Conservation (phyloP, 176 grass and related monocot genomes). For the Raddia distichophylla region DNA sequence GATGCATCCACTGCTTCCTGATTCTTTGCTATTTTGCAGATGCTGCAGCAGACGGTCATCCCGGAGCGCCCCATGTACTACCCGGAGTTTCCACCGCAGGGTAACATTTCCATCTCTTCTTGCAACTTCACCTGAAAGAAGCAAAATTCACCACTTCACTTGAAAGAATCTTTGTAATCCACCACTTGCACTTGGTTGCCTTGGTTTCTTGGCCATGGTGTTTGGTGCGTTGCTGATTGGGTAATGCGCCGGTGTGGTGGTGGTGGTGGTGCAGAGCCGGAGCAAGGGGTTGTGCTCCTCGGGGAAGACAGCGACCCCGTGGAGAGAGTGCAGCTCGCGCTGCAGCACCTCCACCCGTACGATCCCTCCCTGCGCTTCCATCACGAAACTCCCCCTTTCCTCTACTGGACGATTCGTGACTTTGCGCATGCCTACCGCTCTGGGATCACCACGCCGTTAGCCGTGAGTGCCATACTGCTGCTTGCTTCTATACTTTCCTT, state of each 20-base stretch:
- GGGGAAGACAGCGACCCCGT: slow-evolving; percentile 67
- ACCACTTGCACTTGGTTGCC: too few species aligned
- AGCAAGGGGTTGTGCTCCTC: slow-evolving; percentile 58
- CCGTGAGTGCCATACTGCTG: slow-evolving; percentile 44
- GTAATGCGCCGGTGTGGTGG: background rate
- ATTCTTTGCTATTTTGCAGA: slow-evolving; percentile 25
- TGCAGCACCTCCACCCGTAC: slow-evolving; percentile 47
- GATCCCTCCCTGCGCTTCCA: slow-evolving; percentile 43
- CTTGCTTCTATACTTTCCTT: background rate
- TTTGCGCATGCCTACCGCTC: slow-evolving; percentile 86
- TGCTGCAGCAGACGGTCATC: slow-evolving; percentile 77
- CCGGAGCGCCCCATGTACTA: slow-evolving; percentile 87
- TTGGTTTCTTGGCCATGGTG: background rate
- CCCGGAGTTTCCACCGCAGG: slow-evolving; percentile 84
- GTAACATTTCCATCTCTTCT: slow-evolving; percentile 4
- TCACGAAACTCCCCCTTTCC: slow-evolving; percentile 53
- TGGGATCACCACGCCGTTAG: slow-evolving; percentile 63
- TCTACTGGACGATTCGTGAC: slow-evolving; percentile 96
- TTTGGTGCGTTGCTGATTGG: background rate
- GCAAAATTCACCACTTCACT: background rate
- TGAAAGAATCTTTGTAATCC: background rate
- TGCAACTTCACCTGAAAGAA: background rate
- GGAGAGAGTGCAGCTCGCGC: slow-evolving; percentile 60
- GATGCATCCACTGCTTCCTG: background rate
- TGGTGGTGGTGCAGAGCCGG: slow-evolving; percentile 53